phyloP scores from a whole-genome alignment of 306 rosid species.

The Neltuma alba region DNA sequence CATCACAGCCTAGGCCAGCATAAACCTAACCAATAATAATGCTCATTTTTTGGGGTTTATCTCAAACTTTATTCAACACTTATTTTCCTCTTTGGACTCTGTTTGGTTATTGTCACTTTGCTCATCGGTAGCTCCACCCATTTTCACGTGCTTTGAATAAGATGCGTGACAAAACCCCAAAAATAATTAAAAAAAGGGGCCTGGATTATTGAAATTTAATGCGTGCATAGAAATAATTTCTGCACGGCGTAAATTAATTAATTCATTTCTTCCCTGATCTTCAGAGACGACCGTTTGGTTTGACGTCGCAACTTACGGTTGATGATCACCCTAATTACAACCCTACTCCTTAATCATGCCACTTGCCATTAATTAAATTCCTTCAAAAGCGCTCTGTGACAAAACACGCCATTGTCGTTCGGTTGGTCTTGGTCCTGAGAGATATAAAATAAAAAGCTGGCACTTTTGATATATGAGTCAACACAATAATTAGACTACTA shows the following conservation, averaged over 20 bases:
- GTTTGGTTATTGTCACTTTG: background rate
- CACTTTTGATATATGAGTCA: conserved; percentile 25
- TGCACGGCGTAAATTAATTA: background rate
- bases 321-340: conserved; percentile 2
- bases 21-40: background rate
- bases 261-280: background rate
- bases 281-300: background rate
- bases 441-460: background rate
- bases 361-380: background rate
- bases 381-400: conserved; percentile 8
- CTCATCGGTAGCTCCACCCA: background rate
- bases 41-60: background rate
- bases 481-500: conserved; percentile 44
- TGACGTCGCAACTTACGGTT: background rate
- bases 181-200: background rate
- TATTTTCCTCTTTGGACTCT: background rate
- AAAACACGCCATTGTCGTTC: background rate
- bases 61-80: background rate
- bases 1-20: background rate
- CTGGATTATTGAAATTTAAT: background rate
- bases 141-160: background rate
- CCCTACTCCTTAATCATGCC: background rate
- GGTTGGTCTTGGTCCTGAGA: background rate
- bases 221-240: background rate
- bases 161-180: background rate